Percentiles rank a stretch among this genome's conserved stretches.
Evolutionary conservation across 2,329 filamentous ascomycete species (phyloP).

Genomic region (Hypoxylon sp.): DNA sequence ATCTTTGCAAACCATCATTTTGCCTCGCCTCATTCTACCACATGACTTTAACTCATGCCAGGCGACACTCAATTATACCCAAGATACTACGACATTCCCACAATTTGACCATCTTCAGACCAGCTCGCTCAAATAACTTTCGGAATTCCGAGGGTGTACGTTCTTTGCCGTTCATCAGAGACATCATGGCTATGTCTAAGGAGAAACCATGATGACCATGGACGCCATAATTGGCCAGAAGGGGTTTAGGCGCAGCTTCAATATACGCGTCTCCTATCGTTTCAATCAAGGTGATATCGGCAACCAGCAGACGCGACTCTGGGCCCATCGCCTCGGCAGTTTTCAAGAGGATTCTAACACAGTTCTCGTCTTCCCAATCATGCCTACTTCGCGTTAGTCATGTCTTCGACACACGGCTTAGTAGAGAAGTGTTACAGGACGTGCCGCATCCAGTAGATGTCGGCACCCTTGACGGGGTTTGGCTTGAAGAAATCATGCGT

Average conservation of each 20-base stretch:
- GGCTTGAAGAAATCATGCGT: slow-evolving; percentile 52
- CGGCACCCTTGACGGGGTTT: slow-evolving; percentile 50
- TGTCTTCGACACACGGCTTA: slow-evolving; percentile 8
- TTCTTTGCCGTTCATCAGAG: slow-evolving; percentile 41
- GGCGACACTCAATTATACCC: slow-evolving; percentile 45
- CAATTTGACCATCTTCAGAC: slow-evolving; percentile 44
- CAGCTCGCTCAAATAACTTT: slow-evolving; percentile 36
- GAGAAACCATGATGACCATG: slow-evolving; percentile 41
- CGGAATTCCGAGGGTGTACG: slow-evolving; percentile 42
- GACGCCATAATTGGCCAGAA: slow-evolving; percentile 43
- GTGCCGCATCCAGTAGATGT: slow-evolving; percentile 50
- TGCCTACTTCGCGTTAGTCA: slow-evolving; percentile 35
- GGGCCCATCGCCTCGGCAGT: slow-evolving; percentile 38
- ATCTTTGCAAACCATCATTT: slow-evolving; percentile 5
- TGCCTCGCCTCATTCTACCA: slow-evolving; percentile 10
- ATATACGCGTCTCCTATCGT: slow-evolving; percentile 42
- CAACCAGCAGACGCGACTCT: slow-evolving; percentile 42
- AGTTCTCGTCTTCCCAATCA: slow-evolving; percentile 43
- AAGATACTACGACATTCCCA: slow-evolving; percentile 45
- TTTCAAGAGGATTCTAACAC: slow-evolving; percentile 33
- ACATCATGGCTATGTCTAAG: slow-evolving; percentile 47
- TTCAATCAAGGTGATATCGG: slow-evolving; percentile 42
- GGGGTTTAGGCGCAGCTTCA: slow-evolving; percentile 40
- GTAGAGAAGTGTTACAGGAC: slow-evolving; percentile 33
- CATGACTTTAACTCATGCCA: slow-evolving; percentile 26